Evolutionary conservation across 495 filamentous ascomycete species (phyloP), one percentile per base, ranked within the genome.

Genomic region (Podospora comata): DNA sequence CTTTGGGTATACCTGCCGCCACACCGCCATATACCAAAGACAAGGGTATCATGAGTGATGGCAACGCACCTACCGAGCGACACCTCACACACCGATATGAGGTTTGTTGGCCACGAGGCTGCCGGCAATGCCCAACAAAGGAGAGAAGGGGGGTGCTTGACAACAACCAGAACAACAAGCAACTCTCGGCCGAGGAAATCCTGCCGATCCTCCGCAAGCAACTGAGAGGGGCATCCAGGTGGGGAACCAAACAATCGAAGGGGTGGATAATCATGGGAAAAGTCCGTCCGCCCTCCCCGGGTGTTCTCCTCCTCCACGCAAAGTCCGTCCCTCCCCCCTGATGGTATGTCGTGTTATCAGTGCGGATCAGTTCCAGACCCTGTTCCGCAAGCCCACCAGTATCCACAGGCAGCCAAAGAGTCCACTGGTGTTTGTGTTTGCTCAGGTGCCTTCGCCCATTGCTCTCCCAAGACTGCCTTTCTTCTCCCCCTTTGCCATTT

Each of bases 141-240:
- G 26, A 61, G 26, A 9, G 59, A 61, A 20, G 11, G 11, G 11
- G 23, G 23, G 27, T 5, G 30, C 4, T 28, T 60, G 59, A 30
- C 59, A 28, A 18, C 23, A 27, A 61, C 27, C 9, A 26, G 26
- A 26, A 61, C 26, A 61, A 7, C 27, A 63, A 63, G 19, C 64
- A 63, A 61, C 64, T 62, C 60, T 63, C 64, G 68, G 60, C 60
- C 59, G 59, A 66, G 59, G 54, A 62, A 62, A 59, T 66, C 26
- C 60, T 34, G 58, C 68, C 68, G 64, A 70, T 13, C 16, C 55
- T 23, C 63, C 32, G 60, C 26, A 32, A 7, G 34, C 23, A 61
- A 28, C 16, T 20, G 56, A 58, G 56, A 61, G 23, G 27, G 30
- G 27, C 15, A 20, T 5, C 26, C 13, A 30, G 59, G 59, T 5